Conservation (phyloP, 225 moss, liverwort and hornwort species). For the Polytrichum formosum region DNA sequence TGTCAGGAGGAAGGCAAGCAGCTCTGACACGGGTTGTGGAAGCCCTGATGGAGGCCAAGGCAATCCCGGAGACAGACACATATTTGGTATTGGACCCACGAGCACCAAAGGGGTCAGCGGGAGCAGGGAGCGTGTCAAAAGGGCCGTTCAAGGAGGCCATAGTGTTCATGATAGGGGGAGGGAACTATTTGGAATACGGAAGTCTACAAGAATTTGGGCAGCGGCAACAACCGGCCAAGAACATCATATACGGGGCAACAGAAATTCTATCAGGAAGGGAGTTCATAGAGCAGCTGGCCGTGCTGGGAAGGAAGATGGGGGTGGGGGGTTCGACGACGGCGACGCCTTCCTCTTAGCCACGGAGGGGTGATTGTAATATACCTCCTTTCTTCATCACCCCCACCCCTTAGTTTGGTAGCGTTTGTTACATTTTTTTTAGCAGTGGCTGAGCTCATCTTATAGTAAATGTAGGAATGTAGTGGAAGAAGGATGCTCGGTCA, state of each 20-base stretch:
- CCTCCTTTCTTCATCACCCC: constrained; percentile 12
- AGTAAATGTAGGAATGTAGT: neutral
- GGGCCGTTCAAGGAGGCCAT: constrained; percentile 97
- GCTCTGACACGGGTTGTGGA: constrained; percentile 85
- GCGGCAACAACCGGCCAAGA: constrained; percentile 89
- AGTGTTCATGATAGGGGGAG: constrained; percentile 98
- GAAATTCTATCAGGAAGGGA: constrained; percentile 91
- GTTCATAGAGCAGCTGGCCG: constrained; percentile 87
- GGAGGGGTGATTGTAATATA: constrained; percentile 47
- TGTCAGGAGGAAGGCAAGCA: constrained; percentile 86
- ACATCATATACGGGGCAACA: constrained; percentile 88
- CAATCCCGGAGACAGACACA: constrained; percentile 80
- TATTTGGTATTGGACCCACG: constrained; percentile 92
- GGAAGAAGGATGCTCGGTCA: neutral
- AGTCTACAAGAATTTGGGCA: constrained; percentile 95
- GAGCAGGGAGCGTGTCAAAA: constrained; percentile 63
- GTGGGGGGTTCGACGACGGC: constrained; percentile 54
- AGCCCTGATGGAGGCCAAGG: constrained; percentile 90
- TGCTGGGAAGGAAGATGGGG: constrained; percentile 86
- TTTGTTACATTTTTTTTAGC: neutral
- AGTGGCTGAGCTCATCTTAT: neutral
- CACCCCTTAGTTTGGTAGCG: constrained; percentile 1
- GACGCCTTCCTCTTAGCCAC: constrained; percentile 34
- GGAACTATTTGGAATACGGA: constrained; percentile 93
- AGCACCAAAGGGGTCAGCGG: constrained; percentile 73